Evolutionary conservation across 805 yeast species (phyloP).

Genomic region (Candida boleticola): DNA sequence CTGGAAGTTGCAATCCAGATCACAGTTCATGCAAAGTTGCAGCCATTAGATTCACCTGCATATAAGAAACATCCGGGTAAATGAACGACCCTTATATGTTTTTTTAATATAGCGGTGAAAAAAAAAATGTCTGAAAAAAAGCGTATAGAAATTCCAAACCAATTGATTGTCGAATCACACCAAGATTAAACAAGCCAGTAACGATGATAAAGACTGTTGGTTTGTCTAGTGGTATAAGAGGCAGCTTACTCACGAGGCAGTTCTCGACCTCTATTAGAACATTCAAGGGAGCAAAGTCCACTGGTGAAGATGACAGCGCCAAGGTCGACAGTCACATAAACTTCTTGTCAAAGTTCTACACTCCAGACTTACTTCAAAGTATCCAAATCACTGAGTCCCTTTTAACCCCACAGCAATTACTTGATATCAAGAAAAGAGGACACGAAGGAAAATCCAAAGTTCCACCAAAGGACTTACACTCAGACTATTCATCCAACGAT

Average conservation of each 20-base stretch:
- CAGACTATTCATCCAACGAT: constrained; percentile 70
- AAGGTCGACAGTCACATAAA: constrained; percentile 46
- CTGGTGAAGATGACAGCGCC: constrained; percentile 3
- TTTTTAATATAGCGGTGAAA: too few species aligned
- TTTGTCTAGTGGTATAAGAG: not conserved
- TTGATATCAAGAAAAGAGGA: constrained; percentile 32
- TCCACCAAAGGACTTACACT: constrained; percentile 62
- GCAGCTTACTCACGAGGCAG: not conserved
- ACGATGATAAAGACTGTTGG: not conserved
- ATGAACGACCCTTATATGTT: too few species aligned
- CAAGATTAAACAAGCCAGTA: too few species aligned
- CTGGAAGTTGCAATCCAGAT: too few species aligned
- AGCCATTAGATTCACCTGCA: too few species aligned
- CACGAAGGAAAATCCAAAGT: constrained; percentile 42
- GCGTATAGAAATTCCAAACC: too few species aligned
- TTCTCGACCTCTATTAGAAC: constrained; percentile 3
- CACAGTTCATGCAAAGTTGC: too few species aligned
- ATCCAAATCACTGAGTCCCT: constrained; percentile 77
- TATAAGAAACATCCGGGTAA: too few species aligned
- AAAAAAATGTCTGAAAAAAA: too few species aligned
- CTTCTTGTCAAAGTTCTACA: constrained; percentile 69
- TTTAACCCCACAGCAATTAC: constrained; percentile 63
- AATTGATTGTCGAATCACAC: too few species aligned
- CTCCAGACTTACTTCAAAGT: constrained; percentile 76
- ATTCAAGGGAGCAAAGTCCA: not conserved